Evolutionary conservation across 1,284 basidiomycete genomes (phyloP).

Genomic region (Austroboletus niveus): DNA sequence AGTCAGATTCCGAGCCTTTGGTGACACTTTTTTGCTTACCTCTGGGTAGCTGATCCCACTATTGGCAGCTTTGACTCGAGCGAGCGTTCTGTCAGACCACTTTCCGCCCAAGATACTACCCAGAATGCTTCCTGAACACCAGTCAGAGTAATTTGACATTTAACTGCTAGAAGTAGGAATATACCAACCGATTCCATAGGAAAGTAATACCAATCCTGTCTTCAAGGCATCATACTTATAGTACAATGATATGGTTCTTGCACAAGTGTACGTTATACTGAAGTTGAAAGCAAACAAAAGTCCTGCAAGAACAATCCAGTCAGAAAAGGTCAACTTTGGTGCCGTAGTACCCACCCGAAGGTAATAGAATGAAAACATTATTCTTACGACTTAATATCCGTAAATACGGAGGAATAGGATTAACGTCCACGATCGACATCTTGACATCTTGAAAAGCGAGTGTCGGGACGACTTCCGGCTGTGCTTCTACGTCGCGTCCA

Average conservation of each 20-base stretch:
- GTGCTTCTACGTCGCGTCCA: slow-evolving; percentile 25
- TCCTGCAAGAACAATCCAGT: slow-evolving; percentile 55
- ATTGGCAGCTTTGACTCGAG: slow-evolving; percentile 56
- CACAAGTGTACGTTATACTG: slow-evolving; percentile 67
- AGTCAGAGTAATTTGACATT: background rate
- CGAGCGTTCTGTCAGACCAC: slow-evolving; percentile 70
- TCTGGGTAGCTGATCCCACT: slow-evolving; percentile 67
- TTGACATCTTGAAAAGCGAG: slow-evolving; percentile 36
- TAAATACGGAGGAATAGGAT: slow-evolving; percentile 22
- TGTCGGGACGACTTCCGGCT: background rate
- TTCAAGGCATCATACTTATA: slow-evolving; percentile 73
- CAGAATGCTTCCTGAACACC: slow-evolving; percentile 50
- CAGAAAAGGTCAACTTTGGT: slow-evolving; percentile 43
- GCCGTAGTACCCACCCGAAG: slow-evolving; percentile 17
- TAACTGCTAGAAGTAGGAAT: background rate
- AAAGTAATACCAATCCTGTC: slow-evolving; percentile 74
- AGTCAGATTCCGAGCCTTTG: background rate
- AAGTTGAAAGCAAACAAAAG: slow-evolving; percentile 71
- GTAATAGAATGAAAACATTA: slow-evolving; percentile 14
- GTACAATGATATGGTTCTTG: slow-evolving; percentile 63
- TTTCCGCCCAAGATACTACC: slow-evolving; percentile 78
- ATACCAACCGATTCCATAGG: slow-evolving; percentile 64
- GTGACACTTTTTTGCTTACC: slow-evolving; percentile 37
- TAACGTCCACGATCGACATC: slow-evolving; percentile 21
- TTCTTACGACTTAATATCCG: slow-evolving; percentile 15